Base-by-base conservation (phyloP, 2,329 filamentous ascomycete species). In the Cladosporium phlei region DNA sequence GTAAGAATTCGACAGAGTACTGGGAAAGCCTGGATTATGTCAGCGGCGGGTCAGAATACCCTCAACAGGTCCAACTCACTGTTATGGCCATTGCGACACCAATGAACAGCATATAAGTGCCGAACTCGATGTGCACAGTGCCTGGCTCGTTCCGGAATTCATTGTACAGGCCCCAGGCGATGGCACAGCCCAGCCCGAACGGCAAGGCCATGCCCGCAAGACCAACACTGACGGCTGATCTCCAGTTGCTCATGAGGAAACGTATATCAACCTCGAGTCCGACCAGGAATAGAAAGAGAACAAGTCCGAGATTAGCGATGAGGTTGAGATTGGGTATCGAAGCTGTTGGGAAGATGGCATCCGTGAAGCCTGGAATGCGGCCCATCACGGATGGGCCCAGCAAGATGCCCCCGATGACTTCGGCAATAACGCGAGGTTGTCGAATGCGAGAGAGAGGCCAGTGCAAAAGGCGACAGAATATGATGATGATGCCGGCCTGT, bases 71-170 rank as follows among this genome's bases (percentile, higher is more conserved):
- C 10, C 6, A 14, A 58, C 71, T 56, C 64, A 79, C 88, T 1
- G 91, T 96, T 57, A 97, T 97, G 21, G 89, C 86, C 67, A 96
- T 83, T 0, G 91, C 91, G 44, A 95, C 90, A 66, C 90, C 91
- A 54, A 96, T 86, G 63, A 97, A 97, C 19, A 89, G 74, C 66
- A 82, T 73, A 55, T 78, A 85, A 2, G 79, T 75, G 2, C 76
- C 75, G 60, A 85, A 85, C 12, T 68, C 65, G 39, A 85, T 79
- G 0, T 70, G 71, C n/a, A 77, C 74, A 7, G 74, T 75, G 4
- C 71, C 74, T 0, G 71, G 61, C 42, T 83, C 80, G 50, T 71
- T 55, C 5, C 72, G 72, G 58, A 94, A 95, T 48, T 89, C 67
- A 49, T 89, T 68, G 59, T 88, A 94, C 10, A 95, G 66, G 1